Evolutionary conservation across 805 yeast genomes (phyloP), one percentile per base, ranked within the genome.

Genomic region (Diddensiella caesifluorescens): DNA sequence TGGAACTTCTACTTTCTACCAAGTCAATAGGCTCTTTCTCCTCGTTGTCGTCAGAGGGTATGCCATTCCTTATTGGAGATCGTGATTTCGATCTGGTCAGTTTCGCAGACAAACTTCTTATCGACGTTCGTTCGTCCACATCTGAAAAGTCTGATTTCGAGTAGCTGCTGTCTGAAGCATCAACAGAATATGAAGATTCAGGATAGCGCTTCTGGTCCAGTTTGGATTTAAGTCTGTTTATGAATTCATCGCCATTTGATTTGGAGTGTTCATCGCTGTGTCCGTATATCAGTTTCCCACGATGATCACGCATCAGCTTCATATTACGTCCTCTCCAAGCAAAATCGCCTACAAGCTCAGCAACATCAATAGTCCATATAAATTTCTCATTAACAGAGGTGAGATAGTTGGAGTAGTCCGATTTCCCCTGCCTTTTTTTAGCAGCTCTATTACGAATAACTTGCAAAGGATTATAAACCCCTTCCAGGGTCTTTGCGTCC

Each of bases 401-500:
- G 2, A 32, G 25, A 32, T 42, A 36, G 10, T 37, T 35, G 7
- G 21, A 15, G 20, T 13, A 38, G n/a, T n/a, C n/a, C 13, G 22
- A 29, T 15, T 23, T 18, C 5, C 39, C 31, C 39, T 42, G 38
- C 42, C 34, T 38, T 35, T 25, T 50, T 69, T 69, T 44, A 16
- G 22, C 34, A 2, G 30, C 38, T n/a, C 95, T 69, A 60, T 86
- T 82, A 43, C 96, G 65, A 21, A 87, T 76, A n/a, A 80, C 72
- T 60, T 85, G 95, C 33, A 87, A 64, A 3, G 95, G 95, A 56
- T 87, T 87, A 65, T 80, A 87, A 2, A 75, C 72, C 2, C 81
- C 84, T 42, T 27, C 38, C n/a, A 36, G 33, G 30, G 23, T 23
- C 32, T 79, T 46, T 22, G 32, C 28, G 13, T 21, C 27, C n/a